phyloP scores from a whole-genome alignment of 2,329 filamentous ascomycete genomes.

The Cercospora brassicicola region DNA sequence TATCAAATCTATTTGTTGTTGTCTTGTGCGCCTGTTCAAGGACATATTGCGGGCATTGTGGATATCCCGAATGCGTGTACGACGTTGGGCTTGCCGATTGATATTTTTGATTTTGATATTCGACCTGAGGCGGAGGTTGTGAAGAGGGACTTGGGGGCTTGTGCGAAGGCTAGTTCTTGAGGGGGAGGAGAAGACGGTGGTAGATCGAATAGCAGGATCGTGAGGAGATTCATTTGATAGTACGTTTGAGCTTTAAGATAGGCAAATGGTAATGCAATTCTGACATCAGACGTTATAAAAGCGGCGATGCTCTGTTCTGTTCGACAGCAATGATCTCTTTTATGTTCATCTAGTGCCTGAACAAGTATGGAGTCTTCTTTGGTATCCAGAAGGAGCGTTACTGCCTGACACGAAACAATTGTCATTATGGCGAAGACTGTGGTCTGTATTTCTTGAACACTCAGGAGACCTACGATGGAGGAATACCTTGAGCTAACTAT shows the following conservation, averaged over 20 bases:
- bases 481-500: too few relatives aligned
- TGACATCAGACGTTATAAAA: not conserved
- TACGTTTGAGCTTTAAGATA: not conserved
- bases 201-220: not conserved
- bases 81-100: slow-evolving; percentile 82
- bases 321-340: not conserved
- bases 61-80: slow-evolving; percentile 83
- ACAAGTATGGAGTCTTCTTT: not conserved
- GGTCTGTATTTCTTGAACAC: too few relatives aligned
- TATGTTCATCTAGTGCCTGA: too few relatives aligned
- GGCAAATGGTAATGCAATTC: not conserved
- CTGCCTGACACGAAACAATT: not conserved
- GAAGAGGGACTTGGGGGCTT: slow-evolving; percentile 68
- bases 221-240: not conserved
- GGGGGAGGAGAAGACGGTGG: too few relatives aligned
- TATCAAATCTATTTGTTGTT: slow-evolving; percentile 85
- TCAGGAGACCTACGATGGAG: too few relatives aligned
- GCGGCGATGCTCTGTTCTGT: not conserved
- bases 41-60: slow-evolving; percentile 76
- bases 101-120: slow-evolving; percentile 95
- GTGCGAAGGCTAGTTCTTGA: slow-evolving; percentile 59
- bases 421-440: not conserved
- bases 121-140: slow-evolving; percentile 62
- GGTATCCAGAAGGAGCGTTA: not conserved
- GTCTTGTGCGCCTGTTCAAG: slow-evolving; percentile 82